A percentile compares a stretch with the other conserved stretches of the same genome.
Conservation (phyloP, 2,329 filamentous ascomycete species). For the Penicillium sclerotiorum region DNA sequence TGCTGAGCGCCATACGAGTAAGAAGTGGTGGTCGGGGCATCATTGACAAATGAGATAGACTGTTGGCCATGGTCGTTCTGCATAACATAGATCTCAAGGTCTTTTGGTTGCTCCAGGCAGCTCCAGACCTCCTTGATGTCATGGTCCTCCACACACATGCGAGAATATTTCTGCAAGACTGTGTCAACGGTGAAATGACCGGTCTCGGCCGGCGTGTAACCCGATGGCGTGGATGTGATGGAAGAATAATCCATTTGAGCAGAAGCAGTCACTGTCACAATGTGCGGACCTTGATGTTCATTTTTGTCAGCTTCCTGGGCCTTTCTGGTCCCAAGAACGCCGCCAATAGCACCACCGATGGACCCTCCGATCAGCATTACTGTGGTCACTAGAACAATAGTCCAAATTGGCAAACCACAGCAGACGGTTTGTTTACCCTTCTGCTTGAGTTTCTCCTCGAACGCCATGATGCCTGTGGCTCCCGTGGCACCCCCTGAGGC, state of each 20-base stretch:
- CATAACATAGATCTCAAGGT: conserved; percentile 35
- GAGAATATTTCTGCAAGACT: conserved; percentile 50
- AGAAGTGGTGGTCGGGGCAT: conserved; percentile 38
- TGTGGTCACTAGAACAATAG: conserved; percentile 49
- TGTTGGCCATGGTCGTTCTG: conserved; percentile 27
- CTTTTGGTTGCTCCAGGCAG: conserved; percentile 44
- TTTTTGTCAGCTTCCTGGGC: conserved; percentile 32
- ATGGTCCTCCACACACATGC: conserved; percentile 51
- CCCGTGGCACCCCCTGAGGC: not conserved
- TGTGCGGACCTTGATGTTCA: conserved; percentile 28
- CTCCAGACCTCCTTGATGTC: conserved; percentile 55
- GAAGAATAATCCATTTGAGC: conserved; percentile 55
- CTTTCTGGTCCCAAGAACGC: conserved; percentile 51
- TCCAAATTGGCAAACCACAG: conserved; percentile 57
- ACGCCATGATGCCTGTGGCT: conserved; percentile 39
- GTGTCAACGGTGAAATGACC: conserved; percentile 55
- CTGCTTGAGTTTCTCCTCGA: conserved; percentile 49
- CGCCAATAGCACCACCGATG: conserved; percentile 58
- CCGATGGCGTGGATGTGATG: conserved; percentile 49
- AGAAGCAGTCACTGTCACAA: conserved; percentile 53
- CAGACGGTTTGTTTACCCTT: conserved; percentile 47
- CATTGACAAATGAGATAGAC: conserved; percentile 43
- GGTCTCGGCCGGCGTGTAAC: conserved; percentile 51
- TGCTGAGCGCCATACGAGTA: conserved; percentile 65
- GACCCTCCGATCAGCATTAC: conserved; percentile 53